These are phyloP conservation scores for Kluyveromyces dobzhanskii DNA, from an alignment of 805 yeast species.

Conservation along the genomic window DNA sequence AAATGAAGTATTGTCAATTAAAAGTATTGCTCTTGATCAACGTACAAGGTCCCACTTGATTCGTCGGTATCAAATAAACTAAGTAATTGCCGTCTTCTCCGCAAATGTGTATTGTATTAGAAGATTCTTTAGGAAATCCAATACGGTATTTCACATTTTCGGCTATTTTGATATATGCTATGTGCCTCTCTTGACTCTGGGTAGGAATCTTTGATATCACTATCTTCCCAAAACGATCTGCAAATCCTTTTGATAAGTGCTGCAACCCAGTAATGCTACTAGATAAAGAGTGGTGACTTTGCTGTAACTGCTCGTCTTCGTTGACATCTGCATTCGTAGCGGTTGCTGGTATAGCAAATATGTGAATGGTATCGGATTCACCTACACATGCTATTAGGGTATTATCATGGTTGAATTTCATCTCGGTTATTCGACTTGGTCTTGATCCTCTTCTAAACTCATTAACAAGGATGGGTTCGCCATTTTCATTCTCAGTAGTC, in stretches of 20 bases:
- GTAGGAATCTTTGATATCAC: constrained; percentile 23
- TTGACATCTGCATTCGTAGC: constrained; percentile 1
- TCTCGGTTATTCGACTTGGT: constrained; percentile 60
- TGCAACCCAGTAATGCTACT: background rate
- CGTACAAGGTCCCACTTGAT: constrained; percentile 22
- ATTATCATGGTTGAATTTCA: constrained; percentile 56
- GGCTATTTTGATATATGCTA: constrained; percentile 22
- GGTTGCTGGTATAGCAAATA: constrained; percentile 56
- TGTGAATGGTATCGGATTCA: constrained; percentile 83
- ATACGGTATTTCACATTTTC: constrained; percentile 15
- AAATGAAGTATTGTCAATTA: background rate
- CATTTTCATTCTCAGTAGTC: constrained; percentile 41
- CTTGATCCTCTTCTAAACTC: constrained; percentile 72
- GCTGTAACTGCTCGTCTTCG: background rate
- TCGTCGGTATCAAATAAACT: constrained; percentile 22
- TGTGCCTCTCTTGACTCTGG: constrained; percentile 24
- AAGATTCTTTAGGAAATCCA: constrained; percentile 28
- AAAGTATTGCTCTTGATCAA: constrained; percentile 19
- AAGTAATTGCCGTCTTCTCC: constrained; percentile 23
- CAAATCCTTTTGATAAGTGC: constrained; percentile 15
- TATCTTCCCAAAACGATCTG: constrained; percentile 18
- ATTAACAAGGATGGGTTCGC: constrained; percentile 21
- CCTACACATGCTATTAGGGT: constrained; percentile 71
- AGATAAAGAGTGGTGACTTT: constrained; percentile 1
- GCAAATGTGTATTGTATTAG: constrained; percentile 22